Percentiles rank a stretch among this genome's conserved stretches.
phyloP scores from a whole-genome alignment of 129 eudicot species.

The Flaveria sonorensis region DNA sequence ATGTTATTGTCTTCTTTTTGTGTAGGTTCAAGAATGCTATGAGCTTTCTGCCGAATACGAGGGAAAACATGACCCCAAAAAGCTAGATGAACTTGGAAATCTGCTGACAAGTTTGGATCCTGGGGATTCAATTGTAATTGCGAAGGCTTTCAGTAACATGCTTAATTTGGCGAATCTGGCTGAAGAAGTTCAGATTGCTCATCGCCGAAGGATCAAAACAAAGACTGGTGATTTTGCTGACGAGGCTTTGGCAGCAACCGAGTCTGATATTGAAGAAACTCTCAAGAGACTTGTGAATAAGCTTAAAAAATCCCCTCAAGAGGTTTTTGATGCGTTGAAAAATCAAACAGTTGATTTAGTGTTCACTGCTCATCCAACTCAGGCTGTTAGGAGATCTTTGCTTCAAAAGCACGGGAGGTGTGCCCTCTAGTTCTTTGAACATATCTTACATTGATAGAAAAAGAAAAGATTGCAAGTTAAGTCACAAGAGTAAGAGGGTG shows the following conservation, averaged over 20 bases:
- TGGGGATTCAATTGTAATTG: constrained; percentile 88
- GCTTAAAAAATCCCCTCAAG: constrained; percentile 83
- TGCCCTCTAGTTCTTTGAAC: constrained; percentile 3
- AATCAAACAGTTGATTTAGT: constrained; percentile 93
- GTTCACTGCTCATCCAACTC: constrained; percentile 95
- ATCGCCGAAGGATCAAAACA: constrained; percentile 72
- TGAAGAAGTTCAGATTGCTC: constrained; percentile 94
- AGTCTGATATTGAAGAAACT: constrained; percentile 95
- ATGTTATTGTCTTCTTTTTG: constrained; percentile 16
- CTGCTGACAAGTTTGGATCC: constrained; percentile 88
- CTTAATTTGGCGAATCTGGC: constrained; percentile 95
- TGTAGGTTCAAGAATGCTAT: constrained; percentile 94
- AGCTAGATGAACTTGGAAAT: constrained; percentile 88
- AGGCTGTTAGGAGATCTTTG: constrained; percentile 89
- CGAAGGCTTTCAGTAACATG: constrained; percentile 92
- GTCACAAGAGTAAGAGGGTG: background rate
- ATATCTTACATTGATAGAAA: background rate
- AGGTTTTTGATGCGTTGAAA: constrained; percentile 87
- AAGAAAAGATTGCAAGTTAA: background rate
- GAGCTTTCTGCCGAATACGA: constrained; percentile 97
- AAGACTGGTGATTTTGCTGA: constrained; percentile 84
- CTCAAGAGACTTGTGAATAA: constrained; percentile 74
- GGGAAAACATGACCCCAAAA: constrained; percentile 64
- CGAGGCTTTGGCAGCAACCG: constrained; percentile 81
- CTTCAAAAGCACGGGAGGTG: constrained; percentile 99